Evolutionary conservation across 495 filamentous ascomycete species (phyloP).

Genomic region (Penicillium cosmopolitanum): DNA sequence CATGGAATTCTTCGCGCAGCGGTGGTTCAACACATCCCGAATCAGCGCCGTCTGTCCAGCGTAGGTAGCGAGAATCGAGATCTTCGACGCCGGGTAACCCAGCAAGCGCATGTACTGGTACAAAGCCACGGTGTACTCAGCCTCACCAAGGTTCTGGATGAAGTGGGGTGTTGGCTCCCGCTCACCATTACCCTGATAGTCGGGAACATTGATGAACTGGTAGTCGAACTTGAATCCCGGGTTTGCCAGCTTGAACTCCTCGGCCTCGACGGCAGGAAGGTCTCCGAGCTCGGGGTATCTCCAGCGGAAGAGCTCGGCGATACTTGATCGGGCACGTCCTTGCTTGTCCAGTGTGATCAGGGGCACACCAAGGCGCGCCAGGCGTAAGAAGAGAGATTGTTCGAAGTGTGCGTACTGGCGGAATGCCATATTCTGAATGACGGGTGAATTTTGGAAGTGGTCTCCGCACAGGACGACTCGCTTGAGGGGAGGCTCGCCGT

Average conservation of each 20-base stretch:
- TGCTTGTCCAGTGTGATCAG: conserved; percentile 89
- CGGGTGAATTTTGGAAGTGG: conserved; percentile 94
- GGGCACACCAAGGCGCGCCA: conserved; percentile 89
- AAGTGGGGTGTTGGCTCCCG: conserved; percentile 93
- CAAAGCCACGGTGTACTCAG: conserved; percentile 93
- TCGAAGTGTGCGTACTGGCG: conserved; percentile 94
- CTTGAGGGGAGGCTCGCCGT: conserved; percentile 76
- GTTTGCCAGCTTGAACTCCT: conserved; percentile 83
- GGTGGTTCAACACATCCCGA: conserved; percentile 82
- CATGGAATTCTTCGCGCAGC: conserved; percentile 78
- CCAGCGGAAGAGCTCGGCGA: conserved; percentile 92
- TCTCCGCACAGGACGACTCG: conserved; percentile 92
- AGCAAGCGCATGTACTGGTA: conserved; percentile 98
- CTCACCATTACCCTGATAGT: conserved; percentile 92
- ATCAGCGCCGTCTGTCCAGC: conserved; percentile 93
- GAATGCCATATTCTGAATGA: conserved; percentile 96
- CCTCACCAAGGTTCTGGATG: conserved; percentile 95
- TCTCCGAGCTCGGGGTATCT: conserved; percentile 82
- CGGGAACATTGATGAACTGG: conserved; percentile 94
- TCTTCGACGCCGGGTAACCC: conserved; percentile 89
- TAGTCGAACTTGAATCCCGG: conserved; percentile 92
- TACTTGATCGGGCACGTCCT: conserved; percentile 82
- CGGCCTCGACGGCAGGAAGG: conserved; percentile 70
- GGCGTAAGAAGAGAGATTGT: conserved; percentile 89
- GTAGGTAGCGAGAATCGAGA: conserved; percentile 91